Evolutionary conservation across 139 green algal species (phyloP).

Genomic region (Tetraselmis striata): DNA sequence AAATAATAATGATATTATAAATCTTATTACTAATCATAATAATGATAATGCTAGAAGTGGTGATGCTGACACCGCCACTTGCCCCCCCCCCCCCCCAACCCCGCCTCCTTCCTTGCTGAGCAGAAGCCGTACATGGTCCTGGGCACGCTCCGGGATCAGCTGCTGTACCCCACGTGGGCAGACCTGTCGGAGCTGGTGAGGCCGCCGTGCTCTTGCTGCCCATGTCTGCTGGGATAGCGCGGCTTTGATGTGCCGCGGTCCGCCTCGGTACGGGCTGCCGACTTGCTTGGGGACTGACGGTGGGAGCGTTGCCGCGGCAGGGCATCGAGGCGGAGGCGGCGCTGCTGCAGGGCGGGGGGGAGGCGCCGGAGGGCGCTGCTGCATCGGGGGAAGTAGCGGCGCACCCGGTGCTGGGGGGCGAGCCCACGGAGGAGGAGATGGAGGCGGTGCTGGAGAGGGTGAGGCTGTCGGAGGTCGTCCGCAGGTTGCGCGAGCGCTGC

Average conservation of each 20-base stretch:
- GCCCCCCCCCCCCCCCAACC: constrained; percentile 87
- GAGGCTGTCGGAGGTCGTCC: constrained; percentile 49
- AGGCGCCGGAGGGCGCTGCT: not conserved
- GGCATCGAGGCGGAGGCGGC: not conserved
- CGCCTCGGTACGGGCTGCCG: no score
- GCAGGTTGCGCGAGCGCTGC: constrained; percentile 31
- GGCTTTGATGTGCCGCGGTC: no score
- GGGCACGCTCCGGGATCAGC: constrained; percentile 78
- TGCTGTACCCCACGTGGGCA: constrained; percentile 78
- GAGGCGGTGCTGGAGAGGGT: constrained; percentile 50
- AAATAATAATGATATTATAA: constrained; percentile 51
- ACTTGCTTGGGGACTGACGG: no score
- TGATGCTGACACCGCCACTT: no score
- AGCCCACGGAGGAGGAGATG: constrained; percentile 61
- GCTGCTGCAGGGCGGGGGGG: not conserved
- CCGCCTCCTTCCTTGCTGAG: constrained; percentile 45
- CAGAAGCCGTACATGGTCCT: constrained; percentile 96
- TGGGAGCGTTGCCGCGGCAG: not conserved
- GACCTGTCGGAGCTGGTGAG: constrained; percentile 3
- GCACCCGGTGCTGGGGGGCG: not conserved
- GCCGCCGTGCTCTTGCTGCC: not conserved
- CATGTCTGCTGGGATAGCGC: not conserved
- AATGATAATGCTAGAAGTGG: constrained; percentile 93
- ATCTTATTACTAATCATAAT: constrained; percentile 94
- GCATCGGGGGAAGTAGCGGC: not conserved